phyloP scores from a whole-genome alignment of 75 land plant genomes.

The Pinus taeda region DNA sequence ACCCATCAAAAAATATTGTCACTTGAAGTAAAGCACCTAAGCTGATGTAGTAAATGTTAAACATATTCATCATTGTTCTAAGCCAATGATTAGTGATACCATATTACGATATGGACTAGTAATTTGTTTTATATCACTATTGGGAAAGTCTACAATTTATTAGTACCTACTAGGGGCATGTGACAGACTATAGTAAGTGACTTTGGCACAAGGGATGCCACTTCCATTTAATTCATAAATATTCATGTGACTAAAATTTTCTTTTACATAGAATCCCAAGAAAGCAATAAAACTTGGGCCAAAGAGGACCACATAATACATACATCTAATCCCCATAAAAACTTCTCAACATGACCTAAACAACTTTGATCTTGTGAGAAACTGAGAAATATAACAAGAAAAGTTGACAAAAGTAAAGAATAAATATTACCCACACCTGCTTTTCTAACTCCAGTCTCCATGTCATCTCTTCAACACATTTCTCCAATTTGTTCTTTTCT shows the following conservation, averaged over 20 bases:
- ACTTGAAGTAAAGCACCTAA: neutral
- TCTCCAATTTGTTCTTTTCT: conserved; percentile 91
- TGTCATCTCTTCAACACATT: conserved; percentile 90
- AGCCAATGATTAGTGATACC: neutral
- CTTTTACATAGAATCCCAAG: neutral
- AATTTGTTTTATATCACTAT: neutral
- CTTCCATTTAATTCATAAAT: neutral
- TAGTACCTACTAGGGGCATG: neutral
- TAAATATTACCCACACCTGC: conserved; percentile 64
- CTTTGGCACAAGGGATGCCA: neutral
- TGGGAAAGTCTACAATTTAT: neutral
- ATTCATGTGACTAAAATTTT: neutral
- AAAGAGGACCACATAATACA: neutral
- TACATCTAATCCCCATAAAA: neutral
- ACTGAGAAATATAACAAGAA: neutral
- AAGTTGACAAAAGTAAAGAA: neutral
- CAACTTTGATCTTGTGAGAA: neutral
- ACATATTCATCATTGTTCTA: neutral
- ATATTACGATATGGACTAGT: neutral
- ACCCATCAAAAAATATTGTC: neutral
- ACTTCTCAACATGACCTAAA: neutral
- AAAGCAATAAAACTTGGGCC: neutral
- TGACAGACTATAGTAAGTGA: neutral
- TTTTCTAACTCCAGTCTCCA: conserved; percentile 93
- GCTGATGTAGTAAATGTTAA: neutral